Base-by-base conservation (phyloP, 345 rosid genomes). In the Mercurialis annua region DNA sequence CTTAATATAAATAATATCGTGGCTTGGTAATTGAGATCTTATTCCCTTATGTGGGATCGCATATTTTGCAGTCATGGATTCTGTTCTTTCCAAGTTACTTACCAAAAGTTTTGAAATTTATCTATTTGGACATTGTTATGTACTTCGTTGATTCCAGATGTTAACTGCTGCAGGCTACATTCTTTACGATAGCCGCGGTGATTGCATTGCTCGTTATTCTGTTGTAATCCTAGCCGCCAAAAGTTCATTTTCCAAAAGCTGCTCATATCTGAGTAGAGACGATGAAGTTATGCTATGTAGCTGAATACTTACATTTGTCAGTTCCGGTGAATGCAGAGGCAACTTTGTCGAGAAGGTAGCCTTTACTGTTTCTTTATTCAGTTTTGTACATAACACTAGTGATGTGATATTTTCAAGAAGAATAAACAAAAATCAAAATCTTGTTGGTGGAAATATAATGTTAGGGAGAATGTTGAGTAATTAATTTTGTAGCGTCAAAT, bases 141-240 rank as follows among this genome's bases (percentile, higher is more conserved):
- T 9, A 20, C 40, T 2, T n/a, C 47, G 20, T 46, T 42, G 24
- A 52, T 68, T 23, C 14, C 15, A 14, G 9, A 40, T 64, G 4
- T 21, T 38, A 56, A 52, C n/a, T 67, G 59, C 44, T 80, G 90
- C 90, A 94, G 99, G 96, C 99, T 71, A 66, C 84, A 76, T 59
- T 86, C 64, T 89, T 85, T 76, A 82, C 92, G 34, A 63, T 89
- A 46, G 92, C 79, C 48, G 79, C 73, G 59, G 74, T 80, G 70
- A 86, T 91, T 61, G 60, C 71, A 1, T 60, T 82, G 48, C 76
- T 60, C 16, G 79, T 87, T 47, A 65, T 86, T 23, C 59, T 87
- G 57, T 75, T 86, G 72, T 86, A 71, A 65, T 48, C 59, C 70
- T 18, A 71, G n/a, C 67, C 48, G 17, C 64, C 54, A 67, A 53